phyloP scores from a whole-genome alignment of 2,329 filamentous ascomycete species.

The Endoconidiophora polonica region DNA sequence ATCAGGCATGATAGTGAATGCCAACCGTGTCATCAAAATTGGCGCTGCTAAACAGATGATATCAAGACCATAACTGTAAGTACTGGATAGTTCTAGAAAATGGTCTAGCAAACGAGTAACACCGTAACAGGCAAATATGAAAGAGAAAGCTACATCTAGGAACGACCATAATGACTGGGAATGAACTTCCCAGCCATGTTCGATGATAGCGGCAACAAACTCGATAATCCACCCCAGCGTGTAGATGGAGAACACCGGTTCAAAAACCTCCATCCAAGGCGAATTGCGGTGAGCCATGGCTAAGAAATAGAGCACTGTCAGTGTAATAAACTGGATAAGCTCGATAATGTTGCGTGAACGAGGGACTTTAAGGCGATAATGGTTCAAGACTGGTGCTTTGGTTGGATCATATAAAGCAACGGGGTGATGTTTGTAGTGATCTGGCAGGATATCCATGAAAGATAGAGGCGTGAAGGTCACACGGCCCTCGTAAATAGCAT shows the following conservation, averaged over 20 bases:
- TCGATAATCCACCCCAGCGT: constrained; percentile 51
- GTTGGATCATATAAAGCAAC: constrained; percentile 54
- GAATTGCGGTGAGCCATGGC: constrained; percentile 46
- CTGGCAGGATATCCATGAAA: constrained; percentile 57
- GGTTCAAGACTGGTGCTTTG: constrained; percentile 49
- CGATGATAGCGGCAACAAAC: constrained; percentile 46
- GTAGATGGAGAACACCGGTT: constrained; percentile 47
- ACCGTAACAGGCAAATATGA: constrained; percentile 46
- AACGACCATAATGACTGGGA: constrained; percentile 63
- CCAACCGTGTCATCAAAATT: constrained; percentile 51
- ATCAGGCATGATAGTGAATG: constrained; percentile 58
- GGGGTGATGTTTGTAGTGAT: constrained; percentile 55
- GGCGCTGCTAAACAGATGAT: constrained; percentile 51
- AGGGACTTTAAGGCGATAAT: constrained; percentile 56
- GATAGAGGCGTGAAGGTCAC: constrained; percentile 54
- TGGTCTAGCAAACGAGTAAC: constrained; percentile 41
- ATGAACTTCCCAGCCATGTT: constrained; percentile 51
- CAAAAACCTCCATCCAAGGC: constrained; percentile 23
- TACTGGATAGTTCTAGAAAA: constrained; percentile 23
- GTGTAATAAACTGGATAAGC: constrained; percentile 45
- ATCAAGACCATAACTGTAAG: constrained; percentile 40
- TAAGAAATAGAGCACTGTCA: constrained; percentile 44
- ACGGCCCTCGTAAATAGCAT: constrained; percentile 50
- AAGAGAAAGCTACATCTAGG: constrained; percentile 50
- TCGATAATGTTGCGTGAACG: constrained; percentile 51